phyloP scores from a whole-genome alignment of 2,329 filamentous ascomycete species.

The Aspergillus pseudotamarii region DNA sequence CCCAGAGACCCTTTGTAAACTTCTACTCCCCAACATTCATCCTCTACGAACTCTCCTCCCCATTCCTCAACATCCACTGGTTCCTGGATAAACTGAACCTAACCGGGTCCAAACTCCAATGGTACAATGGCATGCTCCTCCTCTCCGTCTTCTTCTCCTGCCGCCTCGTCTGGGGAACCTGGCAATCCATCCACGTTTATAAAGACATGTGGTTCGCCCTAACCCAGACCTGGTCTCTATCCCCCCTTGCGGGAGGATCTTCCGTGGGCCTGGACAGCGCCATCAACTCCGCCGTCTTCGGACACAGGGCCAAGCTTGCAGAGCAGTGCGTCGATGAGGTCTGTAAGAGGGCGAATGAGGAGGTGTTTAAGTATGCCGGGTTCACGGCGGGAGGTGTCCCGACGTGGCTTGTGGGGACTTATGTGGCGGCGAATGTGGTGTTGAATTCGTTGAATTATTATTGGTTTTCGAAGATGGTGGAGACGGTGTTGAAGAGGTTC shows the following conservation, averaged over 20 bases:
- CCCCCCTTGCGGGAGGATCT: constrained; percentile 29
- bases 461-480: constrained; percentile 71
- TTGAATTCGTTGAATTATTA: constrained; percentile 66
- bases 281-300: constrained; percentile 40
- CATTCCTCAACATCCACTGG: constrained; percentile 71
- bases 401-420: constrained; percentile 61
- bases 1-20: constrained; percentile 63
- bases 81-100: constrained; percentile 69
- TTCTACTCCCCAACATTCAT: constrained; percentile 68
- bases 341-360: constrained; percentile 45
- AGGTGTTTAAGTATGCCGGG: constrained; percentile 54
- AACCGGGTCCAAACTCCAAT: constrained; percentile 63
- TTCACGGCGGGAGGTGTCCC: constrained; percentile 49
- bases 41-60: constrained; percentile 68
- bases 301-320: constrained; percentile 35
- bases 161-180: constrained; percentile 65
- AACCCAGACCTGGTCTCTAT: constrained; percentile 43
- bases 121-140: constrained; percentile 65
- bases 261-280: constrained; percentile 7
- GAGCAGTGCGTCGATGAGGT: constrained; percentile 40
- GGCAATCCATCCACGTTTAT: constrained; percentile 61
- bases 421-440: constrained; percentile 61
- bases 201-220: constrained; percentile 60
- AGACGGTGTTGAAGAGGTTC: constrained; percentile 65
- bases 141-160: constrained; percentile 63